Evolutionary conservation across 2,329 filamentous ascomycete species (phyloP).

Genomic region (Zasmidium cellare): DNA sequence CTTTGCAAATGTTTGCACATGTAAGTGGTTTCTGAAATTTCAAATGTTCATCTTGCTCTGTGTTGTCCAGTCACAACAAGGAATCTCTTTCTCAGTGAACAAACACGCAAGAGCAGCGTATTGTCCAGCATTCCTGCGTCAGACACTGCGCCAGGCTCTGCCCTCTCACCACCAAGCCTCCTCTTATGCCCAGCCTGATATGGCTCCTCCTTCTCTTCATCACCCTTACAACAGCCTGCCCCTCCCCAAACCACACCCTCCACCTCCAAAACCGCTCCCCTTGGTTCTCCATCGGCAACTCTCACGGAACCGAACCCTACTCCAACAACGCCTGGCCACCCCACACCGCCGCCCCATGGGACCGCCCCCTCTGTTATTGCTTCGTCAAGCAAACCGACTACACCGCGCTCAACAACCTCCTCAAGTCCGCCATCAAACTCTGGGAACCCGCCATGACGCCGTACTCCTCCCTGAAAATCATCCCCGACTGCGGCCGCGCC

Average conservation of each 20-base stretch:
- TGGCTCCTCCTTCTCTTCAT: background rate
- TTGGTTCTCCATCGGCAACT: background rate
- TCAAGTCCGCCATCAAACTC: background rate
- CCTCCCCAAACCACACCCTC: background rate
- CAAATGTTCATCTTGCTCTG: too few species aligned
- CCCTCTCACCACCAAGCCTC: background rate
- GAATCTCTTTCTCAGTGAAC: too few species aligned
- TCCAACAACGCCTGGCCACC: background rate
- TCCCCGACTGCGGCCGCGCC: background rate
- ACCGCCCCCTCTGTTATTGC: conserved; percentile 3
- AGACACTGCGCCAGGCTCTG: too few species aligned
- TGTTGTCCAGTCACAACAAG: too few species aligned
- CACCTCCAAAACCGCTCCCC: background rate
- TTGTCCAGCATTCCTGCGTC: too few species aligned
- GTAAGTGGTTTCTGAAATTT: too few species aligned
- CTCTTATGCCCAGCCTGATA: background rate
- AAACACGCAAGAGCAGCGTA: too few species aligned
- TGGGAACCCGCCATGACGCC: background rate
- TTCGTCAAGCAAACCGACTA: background rate
- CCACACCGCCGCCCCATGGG: background rate
- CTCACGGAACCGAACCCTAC: background rate
- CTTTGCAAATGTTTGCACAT: too few species aligned
- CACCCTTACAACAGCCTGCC: background rate
- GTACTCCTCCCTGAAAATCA: background rate
- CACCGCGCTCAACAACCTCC: background rate